Evolutionary conservation across 169 alveolate genomes (phyloP).

Genomic region (Sarcocystis neurona): DNA sequence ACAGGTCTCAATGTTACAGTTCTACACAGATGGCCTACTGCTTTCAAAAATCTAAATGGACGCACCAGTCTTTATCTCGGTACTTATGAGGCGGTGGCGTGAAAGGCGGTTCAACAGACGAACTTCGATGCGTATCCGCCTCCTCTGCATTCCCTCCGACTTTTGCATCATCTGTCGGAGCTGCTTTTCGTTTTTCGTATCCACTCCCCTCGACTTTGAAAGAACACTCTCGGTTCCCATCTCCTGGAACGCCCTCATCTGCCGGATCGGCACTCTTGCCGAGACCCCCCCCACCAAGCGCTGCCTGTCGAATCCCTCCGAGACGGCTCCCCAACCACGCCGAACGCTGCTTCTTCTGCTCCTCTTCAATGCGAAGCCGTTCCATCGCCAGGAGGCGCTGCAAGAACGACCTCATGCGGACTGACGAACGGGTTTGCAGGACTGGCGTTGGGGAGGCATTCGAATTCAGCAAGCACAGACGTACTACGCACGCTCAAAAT

Average conservation of each 20-base stretch:
- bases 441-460: too few relatives aligned
- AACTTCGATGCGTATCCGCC: background rate
- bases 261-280: background rate
- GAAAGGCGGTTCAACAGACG: background rate
- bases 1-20: too few relatives aligned
- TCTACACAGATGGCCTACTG: too few relatives aligned
- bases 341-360: background rate
- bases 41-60: too few relatives aligned
- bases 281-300: background rate
- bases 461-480: too few relatives aligned
- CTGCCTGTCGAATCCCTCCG: background rate
- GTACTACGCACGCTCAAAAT: too few relatives aligned
- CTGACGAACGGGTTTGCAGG: too few relatives aligned
- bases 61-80: conserved; percentile 15
- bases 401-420: background rate
- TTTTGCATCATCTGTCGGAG: background rate
- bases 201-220: background rate
- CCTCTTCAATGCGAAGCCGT: background rate
- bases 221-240: too few relatives aligned
- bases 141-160: background rate
- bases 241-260: too few relatives aligned
- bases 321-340: background rate
- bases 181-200: background rate
- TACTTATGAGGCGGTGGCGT: conserved; percentile 12
- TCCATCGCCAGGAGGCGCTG: background rate